phyloP scores from a whole-genome alignment of 2,329 filamentous ascomycete species.

The Aspergillus sp. region DNA sequence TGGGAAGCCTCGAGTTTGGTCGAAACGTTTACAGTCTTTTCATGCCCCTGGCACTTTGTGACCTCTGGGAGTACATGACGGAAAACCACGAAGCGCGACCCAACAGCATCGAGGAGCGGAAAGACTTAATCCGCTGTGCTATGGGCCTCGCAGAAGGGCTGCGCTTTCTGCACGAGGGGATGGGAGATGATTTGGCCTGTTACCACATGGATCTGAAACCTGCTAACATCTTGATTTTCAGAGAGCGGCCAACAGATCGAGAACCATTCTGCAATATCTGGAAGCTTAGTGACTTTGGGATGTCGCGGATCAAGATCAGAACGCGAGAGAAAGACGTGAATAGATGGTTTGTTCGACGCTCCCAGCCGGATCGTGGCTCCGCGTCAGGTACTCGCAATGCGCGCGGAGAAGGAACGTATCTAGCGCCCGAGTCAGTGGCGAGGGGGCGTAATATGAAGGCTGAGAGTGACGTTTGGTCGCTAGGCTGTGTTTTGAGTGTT shows the following conservation, averaged over 20 bases:
- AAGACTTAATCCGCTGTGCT: conserved; percentile 4
- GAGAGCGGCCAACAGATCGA: not conserved
- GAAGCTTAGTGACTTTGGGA: conserved; percentile 9
- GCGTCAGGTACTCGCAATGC: not conserved
- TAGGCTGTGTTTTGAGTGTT: conserved; percentile 9
- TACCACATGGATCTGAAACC: conserved; percentile 12
- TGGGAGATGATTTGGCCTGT: conserved; percentile 1
- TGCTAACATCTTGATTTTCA: conserved; percentile 9
- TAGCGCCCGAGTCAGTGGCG: not conserved
- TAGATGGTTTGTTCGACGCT: conserved; percentile 2
- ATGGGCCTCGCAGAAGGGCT: not conserved
- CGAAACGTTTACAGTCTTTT: conserved; percentile 3
- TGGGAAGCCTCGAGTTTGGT: conserved; percentile 3
- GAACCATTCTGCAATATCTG: not conserved
- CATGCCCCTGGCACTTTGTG: conserved; percentile 8
- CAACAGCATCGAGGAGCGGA: not conserved
- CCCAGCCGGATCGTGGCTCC: not conserved
- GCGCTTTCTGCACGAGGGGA: conserved; percentile 4
- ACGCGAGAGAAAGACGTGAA: not conserved
- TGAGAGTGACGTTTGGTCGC: conserved; percentile 11
- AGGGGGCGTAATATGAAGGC: not conserved
- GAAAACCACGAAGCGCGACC: not conserved
- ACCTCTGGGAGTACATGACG: conserved; percentile 8
- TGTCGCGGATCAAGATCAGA: conserved; percentile 2
- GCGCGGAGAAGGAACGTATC: conserved; percentile 2